phyloP scores from a whole-genome alignment of 345 rosid species.

The Citrus medica region DNA sequence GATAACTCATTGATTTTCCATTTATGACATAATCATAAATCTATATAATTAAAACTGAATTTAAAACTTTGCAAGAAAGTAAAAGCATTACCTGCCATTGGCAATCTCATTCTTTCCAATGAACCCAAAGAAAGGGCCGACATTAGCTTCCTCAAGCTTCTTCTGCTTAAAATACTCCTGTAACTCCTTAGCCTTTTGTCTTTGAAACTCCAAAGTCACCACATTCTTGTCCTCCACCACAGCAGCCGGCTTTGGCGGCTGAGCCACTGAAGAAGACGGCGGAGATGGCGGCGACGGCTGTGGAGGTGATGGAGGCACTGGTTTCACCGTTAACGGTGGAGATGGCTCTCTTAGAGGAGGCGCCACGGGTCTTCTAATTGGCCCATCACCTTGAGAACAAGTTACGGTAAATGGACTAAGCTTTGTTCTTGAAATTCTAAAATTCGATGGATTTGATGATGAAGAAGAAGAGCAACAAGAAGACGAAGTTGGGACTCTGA shows the following conservation, averaged over 20 bases:
- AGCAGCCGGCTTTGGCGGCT: slow-evolving; percentile 27
- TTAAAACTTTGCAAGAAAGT: not conserved
- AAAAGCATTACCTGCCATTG: slow-evolving; percentile 72
- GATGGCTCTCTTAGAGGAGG: slow-evolving; percentile 56
- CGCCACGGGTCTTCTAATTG: slow-evolving; percentile 81
- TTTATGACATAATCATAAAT: not conserved
- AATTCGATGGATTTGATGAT: slow-evolving; percentile 27
- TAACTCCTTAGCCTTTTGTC: slow-evolving; percentile 86
- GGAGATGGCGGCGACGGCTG: slow-evolving; percentile 26
- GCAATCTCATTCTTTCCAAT: slow-evolving; percentile 82
- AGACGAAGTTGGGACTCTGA: slow-evolving; percentile 56
- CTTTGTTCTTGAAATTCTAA: slow-evolving; percentile 46
- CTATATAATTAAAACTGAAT: not conserved
- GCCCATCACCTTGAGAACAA: slow-evolving; percentile 82
- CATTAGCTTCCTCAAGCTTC: slow-evolving; percentile 82
- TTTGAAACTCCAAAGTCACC: slow-evolving; percentile 79
- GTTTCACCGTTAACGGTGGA: slow-evolving; percentile 40
- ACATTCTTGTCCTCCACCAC: slow-evolving; percentile 33
- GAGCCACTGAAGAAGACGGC: slow-evolving; percentile 8
- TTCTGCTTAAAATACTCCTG: slow-evolving; percentile 83
- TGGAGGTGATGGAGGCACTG: slow-evolving; percentile 31
- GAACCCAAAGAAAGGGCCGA: slow-evolving; percentile 91
- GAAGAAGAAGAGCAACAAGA: slow-evolving; percentile 34
- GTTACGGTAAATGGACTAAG: slow-evolving; percentile 45
- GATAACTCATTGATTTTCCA: not conserved